phyloP scores from a whole-genome alignment of 2,329 filamentous ascomycete genomes.

The Trichoderma citrinoviride region DNA sequence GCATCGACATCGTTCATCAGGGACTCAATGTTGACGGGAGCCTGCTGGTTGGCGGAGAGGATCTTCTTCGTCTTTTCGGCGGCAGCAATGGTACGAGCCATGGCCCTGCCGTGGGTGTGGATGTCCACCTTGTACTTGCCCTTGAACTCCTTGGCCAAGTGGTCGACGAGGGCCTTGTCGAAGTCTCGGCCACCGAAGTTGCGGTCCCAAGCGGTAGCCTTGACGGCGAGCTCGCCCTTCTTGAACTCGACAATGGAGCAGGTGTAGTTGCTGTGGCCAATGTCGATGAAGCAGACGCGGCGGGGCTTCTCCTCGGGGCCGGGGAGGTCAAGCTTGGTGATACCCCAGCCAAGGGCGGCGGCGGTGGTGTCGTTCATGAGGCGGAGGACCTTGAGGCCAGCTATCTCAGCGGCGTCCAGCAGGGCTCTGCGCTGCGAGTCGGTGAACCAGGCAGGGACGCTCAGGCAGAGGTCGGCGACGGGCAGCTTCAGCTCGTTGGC shows the following conservation, averaged over 20 bases:
- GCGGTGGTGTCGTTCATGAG: slow-evolving; percentile 98
- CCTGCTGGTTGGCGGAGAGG: slow-evolving; percentile 88
- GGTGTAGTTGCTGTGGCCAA: slow-evolving; percentile 96
- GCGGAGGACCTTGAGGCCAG: slow-evolving; percentile 86
- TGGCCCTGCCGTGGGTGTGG: slow-evolving; percentile 82
- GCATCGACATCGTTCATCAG: slow-evolving; percentile 98
- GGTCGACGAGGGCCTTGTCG: slow-evolving; percentile 90
- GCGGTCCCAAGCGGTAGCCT: slow-evolving; percentile 87
- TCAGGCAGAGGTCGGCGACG: slow-evolving; percentile 90
- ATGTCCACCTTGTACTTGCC: slow-evolving; percentile 98
- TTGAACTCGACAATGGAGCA: slow-evolving; percentile 92
- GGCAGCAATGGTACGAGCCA: slow-evolving; percentile 79
- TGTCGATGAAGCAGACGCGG: slow-evolving; percentile 87
- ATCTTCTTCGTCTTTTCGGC: slow-evolving; percentile 99
- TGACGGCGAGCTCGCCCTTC: slow-evolving; percentile 94
- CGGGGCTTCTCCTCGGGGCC: slow-evolving; percentile 85
- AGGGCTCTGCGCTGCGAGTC: slow-evolving; percentile 87
- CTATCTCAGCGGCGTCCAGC: slow-evolving; percentile 88
- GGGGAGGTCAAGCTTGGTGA: slow-evolving; percentile 95
- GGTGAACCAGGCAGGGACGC: slow-evolving; percentile 95
- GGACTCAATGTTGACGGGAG: slow-evolving; percentile 94
- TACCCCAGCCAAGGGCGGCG: slow-evolving; percentile 92
- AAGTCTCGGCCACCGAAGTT: slow-evolving; percentile 98
- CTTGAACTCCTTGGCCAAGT: slow-evolving; percentile 94
- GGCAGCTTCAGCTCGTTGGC: slow-evolving; percentile 84